These are phyloP conservation scores for Nidula niveotomentosa DNA, from an alignment of 1,284 basidiomycete genomes.

Conservation along the genomic window DNA sequence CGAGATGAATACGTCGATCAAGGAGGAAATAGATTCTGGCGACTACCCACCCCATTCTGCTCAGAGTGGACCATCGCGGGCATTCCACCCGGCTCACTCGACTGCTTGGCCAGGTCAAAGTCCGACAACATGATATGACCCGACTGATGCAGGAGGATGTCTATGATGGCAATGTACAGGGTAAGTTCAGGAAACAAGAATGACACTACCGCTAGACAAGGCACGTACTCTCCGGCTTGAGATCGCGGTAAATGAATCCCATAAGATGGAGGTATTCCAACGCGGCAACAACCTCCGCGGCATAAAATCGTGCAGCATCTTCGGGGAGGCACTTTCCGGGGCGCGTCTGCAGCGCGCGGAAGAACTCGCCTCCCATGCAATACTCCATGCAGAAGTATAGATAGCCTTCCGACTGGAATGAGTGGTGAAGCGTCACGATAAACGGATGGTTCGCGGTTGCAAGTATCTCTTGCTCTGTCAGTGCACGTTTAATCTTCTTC, in stretches of 20 bases:
- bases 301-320: slow-evolving; percentile 96
- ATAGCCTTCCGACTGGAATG: slow-evolving; percentile 97
- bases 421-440: slow-evolving; percentile 97
- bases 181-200: slow-evolving; percentile 8
- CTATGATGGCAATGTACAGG: slow-evolving; percentile 39
- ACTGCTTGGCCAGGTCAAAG: slow-evolving; percentile 98
- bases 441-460: slow-evolving; percentile 97
- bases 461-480: slow-evolving; percentile 96
- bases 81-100: slow-evolving; percentile 80
- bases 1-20: background rate
- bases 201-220: slow-evolving; percentile 14
- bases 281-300: slow-evolving; percentile 97
- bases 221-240: slow-evolving; percentile 95
- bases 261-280: slow-evolving; percentile 98
- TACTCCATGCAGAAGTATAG: slow-evolving; percentile 99
- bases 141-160: slow-evolving; percentile 97
- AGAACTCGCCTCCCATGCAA: slow-evolving; percentile 99
- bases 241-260: slow-evolving; percentile 99
- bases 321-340: slow-evolving; percentile 96
- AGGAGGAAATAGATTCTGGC: slow-evolving; percentile 3
- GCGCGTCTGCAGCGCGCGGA: slow-evolving; percentile 92
- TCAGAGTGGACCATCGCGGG: slow-evolving; percentile 92
- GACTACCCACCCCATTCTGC: slow-evolving; percentile 75
- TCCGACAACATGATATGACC: slow-evolving; percentile 99
- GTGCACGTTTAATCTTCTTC: slow-evolving; percentile 95